Evolutionary conservation across 345 rosid genomes (phyloP).

Genomic region (Ceriops tagal): DNA sequence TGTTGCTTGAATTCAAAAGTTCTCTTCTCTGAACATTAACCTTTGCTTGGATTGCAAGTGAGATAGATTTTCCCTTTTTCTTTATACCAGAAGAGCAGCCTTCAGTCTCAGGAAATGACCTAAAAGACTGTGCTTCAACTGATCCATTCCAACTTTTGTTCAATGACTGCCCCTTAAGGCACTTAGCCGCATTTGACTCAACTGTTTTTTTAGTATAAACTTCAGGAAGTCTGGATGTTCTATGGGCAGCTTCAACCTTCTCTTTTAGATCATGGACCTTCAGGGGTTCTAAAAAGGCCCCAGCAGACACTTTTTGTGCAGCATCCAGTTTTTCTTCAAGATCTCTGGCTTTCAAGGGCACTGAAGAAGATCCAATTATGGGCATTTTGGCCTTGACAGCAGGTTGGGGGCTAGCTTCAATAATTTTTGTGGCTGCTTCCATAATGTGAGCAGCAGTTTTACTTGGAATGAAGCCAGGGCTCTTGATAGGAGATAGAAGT

Average conservation of each 20-base stretch:
- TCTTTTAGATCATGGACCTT: slow-evolving; percentile 45
- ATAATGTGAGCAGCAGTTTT: slow-evolving; percentile 84
- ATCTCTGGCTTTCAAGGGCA: slow-evolving; percentile 58
- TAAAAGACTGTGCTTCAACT: slow-evolving; percentile 31
- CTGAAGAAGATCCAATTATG: slow-evolving; percentile 57
- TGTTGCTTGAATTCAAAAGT: slow-evolving; percentile 39
- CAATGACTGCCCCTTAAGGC: slow-evolving; percentile 60
- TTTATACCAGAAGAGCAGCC: slow-evolving; percentile 46
- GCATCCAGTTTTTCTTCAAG: slow-evolving; percentile 62
- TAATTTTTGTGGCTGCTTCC: slow-evolving; percentile 93
- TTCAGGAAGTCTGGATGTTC: slow-evolving; percentile 41
- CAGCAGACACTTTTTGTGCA: slow-evolving; percentile 46
- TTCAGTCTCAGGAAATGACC: slow-evolving; percentile 37
- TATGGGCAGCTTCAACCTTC: slow-evolving; percentile 47
- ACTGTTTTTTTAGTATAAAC: slow-evolving; percentile 36
- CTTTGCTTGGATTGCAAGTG: slow-evolving; percentile 92
- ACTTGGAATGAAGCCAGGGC: slow-evolving; percentile 72
- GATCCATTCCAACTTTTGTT: slow-evolving; percentile 69
- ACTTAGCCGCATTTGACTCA: slow-evolving; percentile 53
- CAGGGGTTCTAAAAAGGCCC: slow-evolving; percentile 34
- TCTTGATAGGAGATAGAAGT: slow-evolving; percentile 92
- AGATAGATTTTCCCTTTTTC: slow-evolving; percentile 60
- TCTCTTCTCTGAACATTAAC: slow-evolving; percentile 74
- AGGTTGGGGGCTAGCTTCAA: slow-evolving; percentile 51
- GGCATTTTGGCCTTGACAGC: slow-evolving; percentile 46